phyloP scores from a whole-genome alignment of 805 yeast species.

The Saturnispora diversa region DNA sequence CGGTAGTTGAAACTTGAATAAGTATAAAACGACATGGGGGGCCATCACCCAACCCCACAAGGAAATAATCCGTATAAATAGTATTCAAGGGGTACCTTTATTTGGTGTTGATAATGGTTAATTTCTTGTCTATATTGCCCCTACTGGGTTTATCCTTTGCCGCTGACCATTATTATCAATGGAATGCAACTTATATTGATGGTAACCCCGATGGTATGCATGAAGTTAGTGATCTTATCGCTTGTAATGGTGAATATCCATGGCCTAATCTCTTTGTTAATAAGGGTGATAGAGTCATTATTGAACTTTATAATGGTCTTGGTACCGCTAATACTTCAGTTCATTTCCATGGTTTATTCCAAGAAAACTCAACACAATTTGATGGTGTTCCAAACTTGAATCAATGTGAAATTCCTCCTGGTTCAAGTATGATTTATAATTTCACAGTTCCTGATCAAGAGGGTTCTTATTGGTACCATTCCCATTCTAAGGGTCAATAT shows the following conservation, averaged over 20 bases:
- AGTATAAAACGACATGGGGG: background rate
- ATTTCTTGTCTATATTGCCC: background rate
- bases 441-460: conserved; percentile 77
- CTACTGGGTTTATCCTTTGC: conserved; percentile 1
- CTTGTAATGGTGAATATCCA: conserved; percentile 59
- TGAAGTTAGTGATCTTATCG: conserved; percentile 36
- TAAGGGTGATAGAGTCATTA: conserved; percentile 69
- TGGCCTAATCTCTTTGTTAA: conserved; percentile 75
- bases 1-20: background rate
- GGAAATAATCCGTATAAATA: background rate
- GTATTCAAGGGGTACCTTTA: background rate
- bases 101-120: background rate
- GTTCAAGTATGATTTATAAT: conserved; percentile 64
- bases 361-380: conserved; percentile 64
- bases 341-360: conserved; percentile 94
- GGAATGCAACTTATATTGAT: conserved; percentile 57
- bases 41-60: too few relatives aligned
- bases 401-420: conserved; percentile 90
- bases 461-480: conserved; percentile 97
- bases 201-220: conserved; percentile 49
- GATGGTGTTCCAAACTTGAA: conserved; percentile 87
- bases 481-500: conserved; percentile 84
- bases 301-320: conserved; percentile 71
- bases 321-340: conserved; percentile 60
- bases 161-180: conserved; percentile 45